These are phyloP conservation scores for Mucor lusitanicus DNA, from an alignment of 371 early-diverging fungal genomes.

Conservation along the genomic window DNA sequence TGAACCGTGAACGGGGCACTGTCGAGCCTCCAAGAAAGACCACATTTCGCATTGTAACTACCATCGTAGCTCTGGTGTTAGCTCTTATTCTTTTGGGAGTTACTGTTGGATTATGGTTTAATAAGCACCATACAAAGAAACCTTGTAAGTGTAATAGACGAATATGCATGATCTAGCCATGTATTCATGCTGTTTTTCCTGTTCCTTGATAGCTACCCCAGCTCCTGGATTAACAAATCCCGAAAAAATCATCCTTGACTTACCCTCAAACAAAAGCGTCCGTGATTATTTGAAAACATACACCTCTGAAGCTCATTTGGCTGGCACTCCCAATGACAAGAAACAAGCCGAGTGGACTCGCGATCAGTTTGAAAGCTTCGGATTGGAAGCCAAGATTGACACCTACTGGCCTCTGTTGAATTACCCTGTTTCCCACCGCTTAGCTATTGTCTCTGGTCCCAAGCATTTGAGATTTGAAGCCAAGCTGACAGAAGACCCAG, in stretches of 20 bases:
- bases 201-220: neutral
- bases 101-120: slow-evolving; percentile 52
- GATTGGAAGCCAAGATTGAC: slow-evolving; percentile 54
- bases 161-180: neutral
- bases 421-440: slow-evolving; percentile 56
- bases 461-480: slow-evolving; percentile 53
- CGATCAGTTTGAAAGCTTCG: slow-evolving; percentile 54
- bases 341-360: slow-evolving; percentile 61
- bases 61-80: slow-evolving; percentile 14
- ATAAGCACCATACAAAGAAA: neutral
- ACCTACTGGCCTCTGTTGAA: slow-evolving; percentile 66
- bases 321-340: slow-evolving; percentile 53
- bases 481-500: slow-evolving; percentile 56
- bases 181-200: neutral
- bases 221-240: neutral
- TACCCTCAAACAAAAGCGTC: slow-evolving; percentile 20
- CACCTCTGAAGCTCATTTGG: slow-evolving; percentile 57
- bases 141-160: neutral
- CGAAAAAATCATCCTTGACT: slow-evolving; percentile 16
- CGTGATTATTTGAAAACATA: slow-evolving; percentile 29
- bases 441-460: slow-evolving; percentile 46
- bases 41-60: slow-evolving; percentile 20
- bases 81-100: slow-evolving; percentile 39
- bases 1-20: slow-evolving; percentile 34
- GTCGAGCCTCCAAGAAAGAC: slow-evolving; percentile 29